Base-by-base conservation (phyloP, 352 stramenopile species). In the Pythium phragmiticola region DNA sequence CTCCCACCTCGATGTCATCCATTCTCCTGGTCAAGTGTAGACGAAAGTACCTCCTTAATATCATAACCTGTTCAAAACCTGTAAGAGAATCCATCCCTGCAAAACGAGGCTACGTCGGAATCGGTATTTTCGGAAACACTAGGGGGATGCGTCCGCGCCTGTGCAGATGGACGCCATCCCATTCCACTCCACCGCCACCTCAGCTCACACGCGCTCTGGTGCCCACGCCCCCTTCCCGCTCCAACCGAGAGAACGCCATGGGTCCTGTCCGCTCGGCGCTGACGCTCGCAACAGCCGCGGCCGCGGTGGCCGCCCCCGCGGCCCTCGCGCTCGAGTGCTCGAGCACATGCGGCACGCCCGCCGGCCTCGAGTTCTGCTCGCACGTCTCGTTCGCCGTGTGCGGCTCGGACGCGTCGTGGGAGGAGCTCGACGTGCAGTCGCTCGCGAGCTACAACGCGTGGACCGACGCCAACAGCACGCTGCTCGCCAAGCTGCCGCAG, bases 341-440 rank as follows among this genome's bases (percentile, higher is more conserved):
- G 9, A 92, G 77, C 56, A 86, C 82, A 41, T 94, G 85, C 64
- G 85, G 85, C 30, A 92, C 77, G 21, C 85, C 85, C 12, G 84
- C 83, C 0, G 77, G 73, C 1, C 77, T 92, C 54, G 68, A 74
- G 21, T 94, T 94, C 58, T 94, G 85, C 74, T 88, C 81, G 19
- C 76, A 92, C 60, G 78, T 94, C n/a, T 82, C 73, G 12, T 94
- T 90, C 63, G 63, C 80, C 0, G 81, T 90, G 26, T 94, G 85
- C 45, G 65, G 72, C 12, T 68, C 68, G 21, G 75, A 91, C 34
- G 68, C 70, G 19, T 84, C 79, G 17, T 94, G 81, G 59, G 74
- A 87, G 17, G 76, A 87, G 37, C 73, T 89, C 23, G 85, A 94
- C 45, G 42, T 60, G 16, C 59, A 63, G 7, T 82, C 85, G 9